phyloP scores from a whole-genome alignment of 495 filamentous ascomycete genomes.

The Penicillium fimorum region DNA sequence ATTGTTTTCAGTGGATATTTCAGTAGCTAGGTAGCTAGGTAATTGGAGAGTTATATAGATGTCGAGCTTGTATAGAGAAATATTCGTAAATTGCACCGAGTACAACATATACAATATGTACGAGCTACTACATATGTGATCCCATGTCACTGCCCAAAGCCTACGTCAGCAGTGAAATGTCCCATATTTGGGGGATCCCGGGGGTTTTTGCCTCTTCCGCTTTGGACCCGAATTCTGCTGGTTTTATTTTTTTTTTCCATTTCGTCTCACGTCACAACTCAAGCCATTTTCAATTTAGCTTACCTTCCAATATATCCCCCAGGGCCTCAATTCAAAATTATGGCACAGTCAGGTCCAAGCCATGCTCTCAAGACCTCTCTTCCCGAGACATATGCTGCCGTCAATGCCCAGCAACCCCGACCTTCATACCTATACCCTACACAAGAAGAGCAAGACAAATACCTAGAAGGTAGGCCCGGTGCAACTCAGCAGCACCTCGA shows the following conservation, averaged over 20 bases:
- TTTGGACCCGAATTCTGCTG: conserved; percentile 6
- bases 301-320: not conserved
- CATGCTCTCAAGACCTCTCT: conserved; percentile 58
- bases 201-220: conserved; percentile 19
- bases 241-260: not conserved
- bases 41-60: not conserved
- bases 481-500: conserved; percentile 53
- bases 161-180: conserved; percentile 20
- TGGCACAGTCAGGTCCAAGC: conserved; percentile 34
- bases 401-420: conserved; percentile 32
- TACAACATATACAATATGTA: not conserved
- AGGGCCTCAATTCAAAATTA: conserved; percentile 3
- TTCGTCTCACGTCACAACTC: not conserved
- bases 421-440: conserved; percentile 27
- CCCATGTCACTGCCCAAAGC: conserved; percentile 2
- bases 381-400: conserved; percentile 36
- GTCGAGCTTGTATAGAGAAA: not conserved
- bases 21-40: not conserved
- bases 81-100: not conserved
- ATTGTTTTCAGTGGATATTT: not conserved
- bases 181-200: conserved; percentile 18
- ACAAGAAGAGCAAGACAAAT: conserved; percentile 35
- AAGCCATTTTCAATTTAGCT: not conserved
- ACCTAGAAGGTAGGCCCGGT: conserved; percentile 36
- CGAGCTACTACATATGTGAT: not conserved